Conservation (phyloP, 306 rosid genomes). For the Hippophae gyantsensis region DNA sequence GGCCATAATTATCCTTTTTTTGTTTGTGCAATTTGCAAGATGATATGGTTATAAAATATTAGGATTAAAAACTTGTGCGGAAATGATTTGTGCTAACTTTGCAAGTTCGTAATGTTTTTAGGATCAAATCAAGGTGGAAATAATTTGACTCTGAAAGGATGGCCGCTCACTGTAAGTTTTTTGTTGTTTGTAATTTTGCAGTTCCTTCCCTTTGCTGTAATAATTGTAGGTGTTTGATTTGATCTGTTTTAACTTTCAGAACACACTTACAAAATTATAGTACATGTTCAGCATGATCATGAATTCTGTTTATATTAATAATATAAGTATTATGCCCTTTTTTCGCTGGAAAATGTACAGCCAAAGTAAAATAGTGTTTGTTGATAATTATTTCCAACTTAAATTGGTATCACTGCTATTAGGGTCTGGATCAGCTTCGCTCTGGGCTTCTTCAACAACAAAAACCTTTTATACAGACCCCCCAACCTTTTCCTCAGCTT, state of each 20-base stretch:
- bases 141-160: conserved; percentile 92
- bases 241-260: no score
- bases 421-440: conserved; percentile 96
- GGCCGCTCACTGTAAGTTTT: conserved; percentile 89
- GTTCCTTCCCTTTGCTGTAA: neutral
- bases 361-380: no score
- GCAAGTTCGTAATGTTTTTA: conserved; percentile 30
- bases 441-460: conserved; percentile 85
- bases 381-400: neutral
- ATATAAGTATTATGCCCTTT: no score
- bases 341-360: no score
- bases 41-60: conserved; percentile 5
- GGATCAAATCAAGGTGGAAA: conserved; percentile 94
- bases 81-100: conserved; percentile 21
- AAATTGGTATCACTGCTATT: conserved; percentile 9
- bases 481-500: conserved; percentile 86
- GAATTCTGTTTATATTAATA: no score
- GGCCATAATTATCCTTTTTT: conserved; percentile 1
- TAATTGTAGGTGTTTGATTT: no score
- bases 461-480: conserved; percentile 79
- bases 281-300: no score
- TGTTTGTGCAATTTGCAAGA: conserved; percentile 5
- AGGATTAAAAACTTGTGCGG: conserved; percentile 3
- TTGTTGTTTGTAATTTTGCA: neutral
- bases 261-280: no score